Conservation (phyloP, 192 early-diverging fungal genomes). For the Coemansia sp. region DNA sequence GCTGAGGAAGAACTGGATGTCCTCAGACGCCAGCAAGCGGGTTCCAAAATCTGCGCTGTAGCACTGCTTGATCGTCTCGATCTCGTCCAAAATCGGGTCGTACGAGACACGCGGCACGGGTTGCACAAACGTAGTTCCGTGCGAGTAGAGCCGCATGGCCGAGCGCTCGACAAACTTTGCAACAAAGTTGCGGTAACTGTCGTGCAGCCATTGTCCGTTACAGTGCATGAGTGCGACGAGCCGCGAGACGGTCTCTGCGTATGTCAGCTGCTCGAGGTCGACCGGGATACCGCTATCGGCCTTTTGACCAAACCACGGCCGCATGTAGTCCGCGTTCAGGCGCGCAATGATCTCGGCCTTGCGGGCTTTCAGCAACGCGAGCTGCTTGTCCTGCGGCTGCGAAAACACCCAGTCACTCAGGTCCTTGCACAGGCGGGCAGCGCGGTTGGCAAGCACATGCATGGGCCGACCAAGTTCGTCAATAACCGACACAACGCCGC, state of each 20-base stretch:
- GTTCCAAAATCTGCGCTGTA: slow-evolving; percentile 23
- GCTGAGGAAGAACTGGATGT: slow-evolving; percentile 24
- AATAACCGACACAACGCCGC: slow-evolving; percentile 86
- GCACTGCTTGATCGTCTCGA: slow-evolving; percentile 67
- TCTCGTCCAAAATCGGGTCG: slow-evolving; percentile 56
- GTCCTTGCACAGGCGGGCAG: slow-evolving; percentile 84
- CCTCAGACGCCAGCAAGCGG: slow-evolving; percentile 27
- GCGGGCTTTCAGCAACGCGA: slow-evolving; percentile 66
- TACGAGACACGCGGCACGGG: background rate
- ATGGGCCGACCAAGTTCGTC: slow-evolving; percentile 83
- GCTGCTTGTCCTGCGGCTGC: slow-evolving; percentile 82
- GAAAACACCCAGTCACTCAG: slow-evolving; percentile 81
- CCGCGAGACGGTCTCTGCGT: slow-evolving; percentile 77
- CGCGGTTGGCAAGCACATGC: slow-evolving; percentile 92
- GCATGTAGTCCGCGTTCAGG: slow-evolving; percentile 87
- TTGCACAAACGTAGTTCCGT: slow-evolving; percentile 56
- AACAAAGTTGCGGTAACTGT: slow-evolving; percentile 73
- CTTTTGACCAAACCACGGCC: slow-evolving; percentile 92
- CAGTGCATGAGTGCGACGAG: slow-evolving; percentile 78
- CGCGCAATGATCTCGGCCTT: slow-evolving; percentile 83
- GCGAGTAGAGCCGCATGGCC: slow-evolving; percentile 71
- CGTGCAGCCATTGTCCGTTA: slow-evolving; percentile 78
- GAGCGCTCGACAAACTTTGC: slow-evolving; percentile 68
- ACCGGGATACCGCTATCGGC: slow-evolving; percentile 65
- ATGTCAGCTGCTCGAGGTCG: slow-evolving; percentile 91